These are phyloP conservation scores for Lentithecium fluviatile DNA, from an alignment of 495 filamentous ascomycete genomes.

Conservation along the genomic window DNA sequence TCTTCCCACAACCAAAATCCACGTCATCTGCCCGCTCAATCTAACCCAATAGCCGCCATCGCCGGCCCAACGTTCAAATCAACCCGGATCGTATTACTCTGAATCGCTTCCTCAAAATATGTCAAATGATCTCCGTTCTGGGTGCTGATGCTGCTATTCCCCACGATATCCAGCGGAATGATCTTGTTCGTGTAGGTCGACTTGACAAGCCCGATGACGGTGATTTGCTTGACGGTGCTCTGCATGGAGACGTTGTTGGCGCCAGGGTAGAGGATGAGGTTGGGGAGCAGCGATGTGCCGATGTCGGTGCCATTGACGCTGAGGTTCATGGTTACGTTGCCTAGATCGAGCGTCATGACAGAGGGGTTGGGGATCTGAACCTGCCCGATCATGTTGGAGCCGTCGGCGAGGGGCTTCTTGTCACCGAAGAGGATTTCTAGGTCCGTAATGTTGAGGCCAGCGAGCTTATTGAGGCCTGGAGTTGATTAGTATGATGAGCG, in stretches of 20 bases:
- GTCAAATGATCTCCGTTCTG: conserved; percentile 55
- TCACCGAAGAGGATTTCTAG: conserved; percentile 49
- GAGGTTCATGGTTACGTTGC: conserved; percentile 64
- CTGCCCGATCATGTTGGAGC: conserved; percentile 63
- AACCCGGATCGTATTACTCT: conserved; percentile 43
- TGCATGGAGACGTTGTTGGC: conserved; percentile 58
- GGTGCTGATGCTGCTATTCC: conserved; percentile 54
- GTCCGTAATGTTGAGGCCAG: conserved; percentile 57
- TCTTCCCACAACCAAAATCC: neutral
- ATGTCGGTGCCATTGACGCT: conserved; percentile 52
- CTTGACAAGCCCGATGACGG: conserved; percentile 48
- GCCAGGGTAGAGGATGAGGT: conserved; percentile 61
- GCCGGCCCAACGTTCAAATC: conserved; percentile 48
- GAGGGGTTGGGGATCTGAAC: conserved; percentile 70
- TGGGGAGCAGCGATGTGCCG: conserved; percentile 56
- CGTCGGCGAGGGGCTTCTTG: conserved; percentile 38
- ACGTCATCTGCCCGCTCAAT: neutral
- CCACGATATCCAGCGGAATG: conserved; percentile 59
- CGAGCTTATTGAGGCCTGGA: conserved; percentile 59
- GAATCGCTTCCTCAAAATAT: conserved; percentile 60
- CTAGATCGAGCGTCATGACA: conserved; percentile 62
- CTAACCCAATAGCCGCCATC: conserved; percentile 29
- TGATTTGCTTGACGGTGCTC: conserved; percentile 52
- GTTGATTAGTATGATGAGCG: neutral
- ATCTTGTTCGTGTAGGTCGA: conserved; percentile 53